Conservation (phyloP, 2,329 filamentous ascomycete species). For the Orbilia blumenaviensis region DNA sequence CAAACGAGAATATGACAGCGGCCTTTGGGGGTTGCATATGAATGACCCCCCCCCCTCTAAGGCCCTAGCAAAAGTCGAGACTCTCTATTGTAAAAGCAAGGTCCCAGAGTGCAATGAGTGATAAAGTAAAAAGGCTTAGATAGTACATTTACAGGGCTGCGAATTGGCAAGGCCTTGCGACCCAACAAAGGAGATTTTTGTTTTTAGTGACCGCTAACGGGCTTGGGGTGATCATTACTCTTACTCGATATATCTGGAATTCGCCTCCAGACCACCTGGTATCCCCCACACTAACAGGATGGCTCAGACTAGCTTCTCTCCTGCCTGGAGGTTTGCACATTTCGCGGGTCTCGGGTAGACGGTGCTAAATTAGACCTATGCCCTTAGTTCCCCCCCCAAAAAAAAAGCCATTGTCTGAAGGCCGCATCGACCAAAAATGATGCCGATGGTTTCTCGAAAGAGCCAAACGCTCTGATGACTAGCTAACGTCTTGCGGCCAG, state of each 20-base stretch:
- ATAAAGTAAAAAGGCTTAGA: too few species aligned
- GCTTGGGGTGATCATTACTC: constrained; percentile 20
- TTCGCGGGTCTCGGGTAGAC: constrained; percentile 53
- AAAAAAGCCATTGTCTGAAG: neutral
- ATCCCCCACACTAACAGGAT: constrained; percentile 49
- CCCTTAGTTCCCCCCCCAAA: constrained; percentile 2
- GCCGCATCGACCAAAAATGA: neutral
- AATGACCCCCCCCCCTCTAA: neutral
- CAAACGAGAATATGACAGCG: neutral
- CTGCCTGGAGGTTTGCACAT: constrained; percentile 16
- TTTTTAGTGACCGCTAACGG: constrained; percentile 26
- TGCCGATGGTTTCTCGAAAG: constrained; percentile 14
- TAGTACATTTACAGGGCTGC: constrained; percentile 5
- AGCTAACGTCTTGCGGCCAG: constrained; percentile 29
- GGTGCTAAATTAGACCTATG: constrained; percentile 32
- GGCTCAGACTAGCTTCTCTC: constrained; percentile 22
- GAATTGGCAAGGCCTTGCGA: constrained; percentile 16
- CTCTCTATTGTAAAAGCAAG: neutral
- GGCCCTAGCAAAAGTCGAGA: neutral
- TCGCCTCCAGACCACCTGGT: constrained; percentile 39
- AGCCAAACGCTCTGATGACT: constrained; percentile 12
- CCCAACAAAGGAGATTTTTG: constrained; percentile 39
- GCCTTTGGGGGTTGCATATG: neutral
- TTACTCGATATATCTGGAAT: constrained; percentile 32
- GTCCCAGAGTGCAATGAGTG: constrained; percentile 10